These are phyloP conservation scores for Suillus decipiens DNA, from an alignment of 768 basidiomycete genomes.

Conservation along the genomic window DNA sequence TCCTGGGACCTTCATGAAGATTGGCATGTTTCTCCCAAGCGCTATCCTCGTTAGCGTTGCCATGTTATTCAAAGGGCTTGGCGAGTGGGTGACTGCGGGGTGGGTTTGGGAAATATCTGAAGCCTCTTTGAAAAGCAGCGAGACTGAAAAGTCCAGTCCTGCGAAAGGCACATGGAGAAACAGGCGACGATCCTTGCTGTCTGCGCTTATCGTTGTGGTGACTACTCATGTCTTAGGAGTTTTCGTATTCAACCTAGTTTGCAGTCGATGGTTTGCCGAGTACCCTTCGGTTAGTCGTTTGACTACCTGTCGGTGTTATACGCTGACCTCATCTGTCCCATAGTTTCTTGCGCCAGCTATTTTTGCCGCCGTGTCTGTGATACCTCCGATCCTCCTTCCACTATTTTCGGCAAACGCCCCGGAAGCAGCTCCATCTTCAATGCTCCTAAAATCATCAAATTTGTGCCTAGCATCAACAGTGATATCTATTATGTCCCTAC, in stretches of 20 bases:
- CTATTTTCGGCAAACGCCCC: slow-evolving; percentile 25
- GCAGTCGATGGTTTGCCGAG: slow-evolving; percentile 44
- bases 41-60: slow-evolving; percentile 81
- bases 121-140: slow-evolving; percentile 8
- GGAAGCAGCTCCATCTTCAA: slow-evolving; percentile 41
- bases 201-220: slow-evolving; percentile 53
- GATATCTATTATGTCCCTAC: slow-evolving; percentile 81
- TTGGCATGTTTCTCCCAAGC: slow-evolving; percentile 89
- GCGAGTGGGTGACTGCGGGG: slow-evolving; percentile 67
- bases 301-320: background rate
- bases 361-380: slow-evolving; percentile 30
- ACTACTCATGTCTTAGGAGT: slow-evolving; percentile 58
- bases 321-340: background rate
- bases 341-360: slow-evolving; percentile 29
- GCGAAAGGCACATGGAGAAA: slow-evolving; percentile 40
- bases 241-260: slow-evolving; percentile 50
- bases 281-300: slow-evolving; percentile 40
- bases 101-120: slow-evolving; percentile 41
- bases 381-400: slow-evolving; percentile 38
- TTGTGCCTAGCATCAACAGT: slow-evolving; percentile 85
- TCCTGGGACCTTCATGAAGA: slow-evolving; percentile 75
- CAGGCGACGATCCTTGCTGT: slow-evolving; percentile 56
- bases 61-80: slow-evolving; percentile 83
- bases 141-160: slow-evolving; percentile 14
- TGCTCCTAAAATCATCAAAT: slow-evolving; percentile 69